phyloP scores from a whole-genome alignment of 2,329 filamentous ascomycete genomes.

The Penicillium sp. region DNA sequence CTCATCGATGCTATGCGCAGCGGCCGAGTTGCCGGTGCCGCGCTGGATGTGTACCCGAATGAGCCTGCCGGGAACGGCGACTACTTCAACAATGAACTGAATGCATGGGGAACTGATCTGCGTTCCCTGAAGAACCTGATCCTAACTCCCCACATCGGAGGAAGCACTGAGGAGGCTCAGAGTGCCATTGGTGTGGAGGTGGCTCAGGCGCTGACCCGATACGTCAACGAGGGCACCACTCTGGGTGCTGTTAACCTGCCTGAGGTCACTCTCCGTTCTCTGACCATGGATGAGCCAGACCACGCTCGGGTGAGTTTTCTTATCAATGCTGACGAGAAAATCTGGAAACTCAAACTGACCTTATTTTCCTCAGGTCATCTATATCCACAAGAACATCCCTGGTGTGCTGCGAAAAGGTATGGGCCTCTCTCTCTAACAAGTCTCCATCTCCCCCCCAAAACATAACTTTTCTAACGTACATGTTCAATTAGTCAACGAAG shows the following conservation, averaged over 20 bases:
- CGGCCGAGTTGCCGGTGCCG: slow-evolving; percentile 88
- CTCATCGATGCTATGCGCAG: slow-evolving; percentile 82
- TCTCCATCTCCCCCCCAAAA: background rate
- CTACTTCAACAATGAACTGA: slow-evolving; percentile 85
- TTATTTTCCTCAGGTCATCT: slow-evolving; percentile 65
- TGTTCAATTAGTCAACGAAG: slow-evolving; percentile 73
- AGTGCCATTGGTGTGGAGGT: slow-evolving; percentile 95
- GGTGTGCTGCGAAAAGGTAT: slow-evolving; percentile 84
- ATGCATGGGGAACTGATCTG: slow-evolving; percentile 82
- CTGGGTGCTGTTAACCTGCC: slow-evolving; percentile 93
- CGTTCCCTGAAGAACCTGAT: slow-evolving; percentile 87
- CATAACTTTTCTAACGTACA: background rate
- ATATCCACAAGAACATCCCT: slow-evolving; percentile 94
- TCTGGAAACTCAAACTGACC: background rate
- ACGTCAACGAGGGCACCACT: slow-evolving; percentile 93
- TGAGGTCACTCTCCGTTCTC: slow-evolving; percentile 86
- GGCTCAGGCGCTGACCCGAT: slow-evolving; percentile 80
- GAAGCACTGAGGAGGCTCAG: slow-evolving; percentile 96
- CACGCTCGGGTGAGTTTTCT: slow-evolving; percentile 69
- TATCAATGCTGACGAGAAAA: background rate
- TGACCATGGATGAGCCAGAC: slow-evolving; percentile 85
- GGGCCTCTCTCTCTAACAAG: slow-evolving; percentile 1
- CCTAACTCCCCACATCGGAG: slow-evolving; percentile 93
- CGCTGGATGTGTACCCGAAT: slow-evolving; percentile 93
- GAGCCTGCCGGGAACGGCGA: slow-evolving; percentile 93